Percentiles rank a stretch among this genome's conserved stretches.
Conservation (phyloP, 2,329 filamentous ascomycete genomes). For the Orbilia blumenaviensis region DNA sequence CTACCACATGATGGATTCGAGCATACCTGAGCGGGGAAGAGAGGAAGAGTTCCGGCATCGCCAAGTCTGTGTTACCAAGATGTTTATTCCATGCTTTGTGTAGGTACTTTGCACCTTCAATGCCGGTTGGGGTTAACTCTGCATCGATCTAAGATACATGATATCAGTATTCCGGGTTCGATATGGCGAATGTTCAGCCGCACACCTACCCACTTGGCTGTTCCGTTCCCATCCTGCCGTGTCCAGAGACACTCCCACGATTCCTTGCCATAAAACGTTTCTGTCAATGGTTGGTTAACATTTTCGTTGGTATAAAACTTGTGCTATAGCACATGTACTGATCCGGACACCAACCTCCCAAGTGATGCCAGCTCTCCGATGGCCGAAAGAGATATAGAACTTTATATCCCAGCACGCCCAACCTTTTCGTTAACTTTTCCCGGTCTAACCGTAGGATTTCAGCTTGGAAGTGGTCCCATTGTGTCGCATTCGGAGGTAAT, state of each 20-base stretch:
- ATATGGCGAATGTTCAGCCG: neutral
- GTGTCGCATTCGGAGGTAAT: slow-evolving; percentile 29
- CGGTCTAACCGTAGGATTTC: slow-evolving; percentile 31
- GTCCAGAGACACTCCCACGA: slow-evolving; percentile 49
- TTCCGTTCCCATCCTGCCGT: slow-evolving; percentile 52
- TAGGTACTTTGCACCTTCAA: slow-evolving; percentile 32
- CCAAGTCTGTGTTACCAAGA: slow-evolving; percentile 18
- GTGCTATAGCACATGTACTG: slow-evolving; percentile 2
- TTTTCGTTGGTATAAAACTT: neutral
- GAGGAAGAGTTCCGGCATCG: slow-evolving; percentile 44
- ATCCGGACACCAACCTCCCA: slow-evolving; percentile 49
- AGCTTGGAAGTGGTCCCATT: slow-evolving; percentile 41
- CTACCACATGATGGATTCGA: neutral
- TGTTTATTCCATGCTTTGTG: slow-evolving; percentile 35
- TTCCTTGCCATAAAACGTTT: slow-evolving; percentile 45
- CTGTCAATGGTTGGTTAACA: slow-evolving; percentile 13
- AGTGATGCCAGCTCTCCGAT: slow-evolving; percentile 49
- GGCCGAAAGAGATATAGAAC: slow-evolving; percentile 51
- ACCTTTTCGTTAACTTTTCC: slow-evolving; percentile 2
- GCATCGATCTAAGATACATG: slow-evolving; percentile 36
- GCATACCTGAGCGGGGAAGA: slow-evolving; percentile 48
- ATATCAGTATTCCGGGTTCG: neutral
- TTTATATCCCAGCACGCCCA: slow-evolving; percentile 42
- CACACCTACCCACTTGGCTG: slow-evolving; percentile 38
- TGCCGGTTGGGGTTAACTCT: slow-evolving; percentile 36